Percentiles rank a stretch among this genome's conserved stretches.
phyloP scores from a whole-genome alignment of 2,329 filamentous ascomycete species.

The Emergomyces pasteurianus region DNA sequence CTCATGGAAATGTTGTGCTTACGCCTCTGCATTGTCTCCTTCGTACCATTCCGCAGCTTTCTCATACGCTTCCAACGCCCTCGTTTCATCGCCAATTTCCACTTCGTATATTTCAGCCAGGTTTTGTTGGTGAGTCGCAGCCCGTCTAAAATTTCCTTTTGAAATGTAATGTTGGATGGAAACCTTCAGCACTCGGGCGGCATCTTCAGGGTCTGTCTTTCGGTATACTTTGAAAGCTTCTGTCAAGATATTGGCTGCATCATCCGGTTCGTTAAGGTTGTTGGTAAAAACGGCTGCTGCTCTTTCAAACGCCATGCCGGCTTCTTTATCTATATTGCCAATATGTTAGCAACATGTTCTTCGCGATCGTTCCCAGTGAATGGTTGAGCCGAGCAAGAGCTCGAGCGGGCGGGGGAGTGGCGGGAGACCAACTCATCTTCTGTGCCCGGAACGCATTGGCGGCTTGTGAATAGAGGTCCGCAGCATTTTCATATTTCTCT shows the following conservation, averaged over 20 bases:
- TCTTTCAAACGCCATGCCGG: slow-evolving; percentile 74
- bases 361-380: background rate
- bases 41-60: slow-evolving; percentile 83
- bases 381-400: background rate
- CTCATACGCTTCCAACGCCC: slow-evolving; percentile 73
- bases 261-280: slow-evolving; percentile 80
- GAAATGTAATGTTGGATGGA: slow-evolving; percentile 77
- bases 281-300: slow-evolving; percentile 69
- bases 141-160: slow-evolving; percentile 82
- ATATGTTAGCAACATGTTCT: background rate
- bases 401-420: background rate
- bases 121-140: slow-evolving; percentile 82
- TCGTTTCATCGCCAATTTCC: slow-evolving; percentile 65
- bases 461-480: slow-evolving; percentile 75
- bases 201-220: slow-evolving; percentile 71
- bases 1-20: slow-evolving; percentile 26
- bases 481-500: slow-evolving; percentile 83
- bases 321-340: slow-evolving; percentile 55
- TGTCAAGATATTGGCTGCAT: slow-evolving; percentile 74
- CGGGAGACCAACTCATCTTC: slow-evolving; percentile 53
- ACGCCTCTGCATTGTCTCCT: slow-evolving; percentile 72
- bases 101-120: slow-evolving; percentile 76
- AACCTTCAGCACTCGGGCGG: slow-evolving; percentile 64
- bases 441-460: slow-evolving; percentile 87
- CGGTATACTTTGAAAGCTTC: slow-evolving; percentile 95